Percentiles rank a stretch among this genome's conserved stretches.
These are phyloP conservation scores for Boeremia exigua DNA, from an alignment of 2,329 filamentous ascomycete species.

Conservation along the genomic window DNA sequence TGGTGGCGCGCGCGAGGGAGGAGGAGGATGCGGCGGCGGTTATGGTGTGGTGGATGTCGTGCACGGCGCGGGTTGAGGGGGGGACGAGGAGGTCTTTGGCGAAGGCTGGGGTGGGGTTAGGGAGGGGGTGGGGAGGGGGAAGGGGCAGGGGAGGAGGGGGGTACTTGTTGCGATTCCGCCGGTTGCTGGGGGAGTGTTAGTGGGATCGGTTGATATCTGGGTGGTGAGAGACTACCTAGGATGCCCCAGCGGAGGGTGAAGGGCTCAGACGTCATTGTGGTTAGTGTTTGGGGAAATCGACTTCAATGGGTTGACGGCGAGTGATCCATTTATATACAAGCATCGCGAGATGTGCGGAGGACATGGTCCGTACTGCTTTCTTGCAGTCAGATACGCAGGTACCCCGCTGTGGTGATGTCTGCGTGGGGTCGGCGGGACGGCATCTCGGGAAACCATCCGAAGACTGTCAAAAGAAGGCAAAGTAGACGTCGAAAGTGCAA, in stretches of 20 bases:
- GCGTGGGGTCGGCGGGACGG: conserved; percentile 10
- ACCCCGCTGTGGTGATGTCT: conserved; percentile 9
- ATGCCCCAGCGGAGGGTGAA: conserved; percentile 37
- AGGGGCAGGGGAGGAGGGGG: neutral
- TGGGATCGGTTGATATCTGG: neutral
- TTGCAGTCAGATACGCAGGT: neutral
- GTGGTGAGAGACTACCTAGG: conserved; percentile 20
- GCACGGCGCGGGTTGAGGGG: conserved; percentile 69
- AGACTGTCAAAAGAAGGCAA: neutral
- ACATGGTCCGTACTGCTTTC: conserved; percentile 5
- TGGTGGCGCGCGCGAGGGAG: conserved; percentile 69
- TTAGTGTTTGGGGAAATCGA: neutral
- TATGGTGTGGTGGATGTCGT: conserved; percentile 72
- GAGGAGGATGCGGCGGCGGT: conserved; percentile 79
- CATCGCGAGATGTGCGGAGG: neutral
- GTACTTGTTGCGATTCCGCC: conserved; percentile 42
- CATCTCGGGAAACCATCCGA: conserved; percentile 16
- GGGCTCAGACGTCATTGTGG: conserved; percentile 22
- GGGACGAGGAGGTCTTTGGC: conserved; percentile 78
- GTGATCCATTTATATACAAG: neutral
- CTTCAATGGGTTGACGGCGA: neutral
- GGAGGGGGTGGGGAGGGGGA: neutral
- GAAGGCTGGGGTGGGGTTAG: conserved; percentile 24
- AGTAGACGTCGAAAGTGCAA: too few species aligned
- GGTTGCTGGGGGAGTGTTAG: conserved; percentile 60